Percentiles rank a stretch among this genome's conserved stretches.
These are phyloP conservation scores for Tulasnella calospora DNA, from an alignment of 768 basidiomycete genomes.

Conservation along the genomic window DNA sequence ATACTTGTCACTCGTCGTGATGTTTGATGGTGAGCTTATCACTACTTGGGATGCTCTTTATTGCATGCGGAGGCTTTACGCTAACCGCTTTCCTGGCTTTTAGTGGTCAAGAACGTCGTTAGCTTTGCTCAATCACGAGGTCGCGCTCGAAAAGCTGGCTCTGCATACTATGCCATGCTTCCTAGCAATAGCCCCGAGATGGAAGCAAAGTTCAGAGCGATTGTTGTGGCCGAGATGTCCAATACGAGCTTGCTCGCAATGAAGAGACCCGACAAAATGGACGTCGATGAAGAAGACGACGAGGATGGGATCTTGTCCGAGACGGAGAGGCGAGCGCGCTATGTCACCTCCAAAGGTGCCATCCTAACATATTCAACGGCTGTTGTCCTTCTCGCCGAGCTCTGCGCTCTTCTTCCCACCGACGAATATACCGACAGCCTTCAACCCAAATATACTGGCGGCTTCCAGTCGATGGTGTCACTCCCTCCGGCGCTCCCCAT, in stretches of 20 bases:
- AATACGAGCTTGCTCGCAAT: background rate
- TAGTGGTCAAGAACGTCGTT: conserved; percentile 64
- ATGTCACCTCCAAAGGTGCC: conserved; percentile 69
- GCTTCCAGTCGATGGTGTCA: conserved; percentile 52
- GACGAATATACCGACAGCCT: conserved; percentile 62
- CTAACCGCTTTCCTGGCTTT: background rate
- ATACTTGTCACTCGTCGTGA: conserved; percentile 39
- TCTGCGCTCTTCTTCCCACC: conserved; percentile 72
- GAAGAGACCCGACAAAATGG: background rate
- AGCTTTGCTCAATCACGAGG: conserved; percentile 88
- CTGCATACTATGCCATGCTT: conserved; percentile 74
- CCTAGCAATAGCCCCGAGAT: background rate
- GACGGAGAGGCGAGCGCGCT: conserved; percentile 55
- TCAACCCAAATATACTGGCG: conserved; percentile 54
- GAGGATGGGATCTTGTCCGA: conserved; percentile 44
- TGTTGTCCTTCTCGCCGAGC: conserved; percentile 61
- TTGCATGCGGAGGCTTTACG: background rate
- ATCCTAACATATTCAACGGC: conserved; percentile 74
- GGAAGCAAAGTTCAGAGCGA: conserved; percentile 2
- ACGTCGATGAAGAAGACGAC: conserved; percentile 35
- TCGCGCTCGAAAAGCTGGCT: conserved; percentile 68
- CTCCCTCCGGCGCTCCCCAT: conserved; percentile 67
- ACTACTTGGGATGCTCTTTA: background rate
- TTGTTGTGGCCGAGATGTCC: background rate
- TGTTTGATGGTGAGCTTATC: conserved; percentile 1